These are phyloP conservation scores for Hericium coralloides DNA, from an alignment of 768 basidiomycete species.

Conservation along the genomic window DNA sequence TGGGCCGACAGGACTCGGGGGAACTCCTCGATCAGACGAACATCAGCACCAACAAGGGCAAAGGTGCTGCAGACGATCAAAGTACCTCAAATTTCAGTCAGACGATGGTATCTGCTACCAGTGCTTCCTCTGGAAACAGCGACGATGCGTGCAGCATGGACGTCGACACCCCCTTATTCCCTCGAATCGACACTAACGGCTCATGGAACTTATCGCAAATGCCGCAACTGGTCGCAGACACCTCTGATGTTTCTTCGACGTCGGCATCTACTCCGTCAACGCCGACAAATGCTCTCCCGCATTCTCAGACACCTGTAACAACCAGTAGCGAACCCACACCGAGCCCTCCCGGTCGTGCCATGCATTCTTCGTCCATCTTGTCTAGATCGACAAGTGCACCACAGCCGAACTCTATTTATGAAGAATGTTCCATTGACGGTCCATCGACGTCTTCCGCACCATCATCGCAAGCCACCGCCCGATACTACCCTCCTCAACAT, in stretches of 20 bases:
- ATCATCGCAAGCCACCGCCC: neutral
- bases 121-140: neutral
- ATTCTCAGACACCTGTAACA: neutral
- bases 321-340: neutral
- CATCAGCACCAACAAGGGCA: neutral
- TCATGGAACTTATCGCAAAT: neutral
- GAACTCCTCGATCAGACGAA: neutral
- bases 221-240: neutral
- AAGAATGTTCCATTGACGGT: neutral
- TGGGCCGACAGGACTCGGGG: neutral
- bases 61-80: no score
- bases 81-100: no score
- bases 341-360: no score
- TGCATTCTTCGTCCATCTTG: neutral
- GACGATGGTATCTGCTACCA: no score
- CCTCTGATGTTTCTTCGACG: neutral
- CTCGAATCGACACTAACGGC: neutral
- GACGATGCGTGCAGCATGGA: neutral
- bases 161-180: neutral
- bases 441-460: neutral
- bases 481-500: neutral
- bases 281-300: neutral
- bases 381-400: neutral
- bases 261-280: neutral
- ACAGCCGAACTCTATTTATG: neutral